Base-by-base conservation (phyloP, 306 rosid genomes). In the Fagus crenata region DNA sequence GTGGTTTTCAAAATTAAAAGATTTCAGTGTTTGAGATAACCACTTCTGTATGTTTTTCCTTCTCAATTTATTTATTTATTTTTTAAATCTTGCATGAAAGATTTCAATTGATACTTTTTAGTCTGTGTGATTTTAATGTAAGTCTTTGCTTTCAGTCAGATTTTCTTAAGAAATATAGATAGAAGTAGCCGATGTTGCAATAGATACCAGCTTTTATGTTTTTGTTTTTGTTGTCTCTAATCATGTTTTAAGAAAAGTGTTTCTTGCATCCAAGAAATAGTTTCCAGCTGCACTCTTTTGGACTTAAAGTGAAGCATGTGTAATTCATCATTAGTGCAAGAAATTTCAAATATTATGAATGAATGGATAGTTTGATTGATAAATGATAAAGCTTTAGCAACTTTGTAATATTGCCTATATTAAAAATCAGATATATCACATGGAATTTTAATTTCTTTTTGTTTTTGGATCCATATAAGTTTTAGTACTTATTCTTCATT, bases 401-500 rank as follows among this genome's bases (percentile, higher is more conserved):
- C 17, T 14, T 13, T 33, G 8, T 2, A 33, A 31, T 33, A 37
- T 59, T 46, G 28, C 65, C 35, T 1, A 2, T 17, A 14, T 37
- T 39, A 36, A 65, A 6, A 36, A 7, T 37, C 49, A 37, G 46
- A 14, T 65, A 31, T 36, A 6, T 37, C 5, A 15, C 14, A 17
- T 67, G 78, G 65, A 49, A 35, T 41, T 71, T 17, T 12, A 28
- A 32, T 39, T 56, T 56, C 36, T 39, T 33, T n/a, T 61, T 64
- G 49, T 18, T 71, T 74, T 53, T 46, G 51, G 51, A 70, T 78
- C 80, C 68, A 59, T 8, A 14, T 82, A 51, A 68, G 36, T 71
- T 74, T 55, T 63, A 76, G 51, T 64, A 82, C 87, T 83, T 63
- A 14, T 58, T 56, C 71, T 67, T 80, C 84, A 72, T 82, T 59